Evolutionary conservation across 805 yeast species (phyloP), one percentile per base, ranked within the genome.

Genomic region (Diddensiella transvaalensis): DNA sequence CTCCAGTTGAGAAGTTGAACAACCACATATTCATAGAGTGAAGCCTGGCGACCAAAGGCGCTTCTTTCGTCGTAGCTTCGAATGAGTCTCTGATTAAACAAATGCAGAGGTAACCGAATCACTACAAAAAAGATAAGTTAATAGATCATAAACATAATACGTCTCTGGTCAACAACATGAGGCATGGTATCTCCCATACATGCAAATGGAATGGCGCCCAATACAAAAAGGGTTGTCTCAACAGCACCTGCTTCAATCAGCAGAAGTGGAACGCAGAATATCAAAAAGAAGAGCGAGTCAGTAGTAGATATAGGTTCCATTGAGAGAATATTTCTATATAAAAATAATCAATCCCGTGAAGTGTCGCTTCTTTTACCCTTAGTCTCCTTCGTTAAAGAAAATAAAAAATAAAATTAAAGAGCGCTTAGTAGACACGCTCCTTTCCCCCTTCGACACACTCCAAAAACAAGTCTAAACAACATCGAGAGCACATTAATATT

Each of bases 21-120:
- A n/a, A 59, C 54, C 6, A 43, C 33, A 36, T 45, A 60, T 47
- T 64, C 67, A 30, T 48, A 53, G 19, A 58, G 32, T 2, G 61
- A 46, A 19, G 59, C 29, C 24, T 48, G 55, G 15, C 60, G 49
- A 15, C 57, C 53, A 33, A 49, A 57, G 10, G 60, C 53, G 8
- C 48, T 39, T 35, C 62, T 54, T 39, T 58, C 51, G 36, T 60
- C 64, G 35, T 57, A 62, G 42, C 51, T 45, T 18, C 52, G 44
- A 15, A 60, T 23, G n/a, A 55, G 49, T 48, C 60, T 55, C 32
- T 57, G 60, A 21, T 32, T 38, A 18, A 60, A 32, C 3, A 54
- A 38, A 8, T 50, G 42, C n/a, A 47, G 11, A 1, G 69, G 69
- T 37, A 64, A 49, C 23, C 46, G 36, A 4, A 63, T 15, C 13